These are phyloP conservation scores for Vitis hybrid DNA, from an alignment of 177 flowering plant genomes.

Conservation along the genomic window DNA sequence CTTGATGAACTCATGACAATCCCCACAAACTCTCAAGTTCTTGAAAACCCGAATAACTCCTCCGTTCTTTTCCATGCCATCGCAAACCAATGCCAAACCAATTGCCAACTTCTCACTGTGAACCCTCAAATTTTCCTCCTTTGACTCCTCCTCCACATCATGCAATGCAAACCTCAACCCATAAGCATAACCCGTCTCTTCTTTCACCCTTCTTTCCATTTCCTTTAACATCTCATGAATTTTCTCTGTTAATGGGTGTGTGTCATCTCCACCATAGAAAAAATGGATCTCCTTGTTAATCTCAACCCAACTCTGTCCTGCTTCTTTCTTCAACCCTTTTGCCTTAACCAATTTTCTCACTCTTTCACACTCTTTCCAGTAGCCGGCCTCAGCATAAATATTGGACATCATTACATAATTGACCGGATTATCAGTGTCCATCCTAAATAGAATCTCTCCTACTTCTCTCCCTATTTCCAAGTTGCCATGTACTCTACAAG, in stretches of 20 bases:
- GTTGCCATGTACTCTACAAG: constrained; percentile 69
- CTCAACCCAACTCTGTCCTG: constrained; percentile 79
- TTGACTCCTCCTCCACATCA: constrained; percentile 75
- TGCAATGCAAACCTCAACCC: constrained; percentile 49
- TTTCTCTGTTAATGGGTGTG: constrained; percentile 47
- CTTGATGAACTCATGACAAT: constrained; percentile 78
- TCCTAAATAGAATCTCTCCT: constrained; percentile 51
- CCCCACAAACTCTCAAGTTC: constrained; percentile 78
- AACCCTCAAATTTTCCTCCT: constrained; percentile 61
- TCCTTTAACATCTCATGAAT: constrained; percentile 46
- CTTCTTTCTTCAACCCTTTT: constrained; percentile 70
- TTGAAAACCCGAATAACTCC: constrained; percentile 58
- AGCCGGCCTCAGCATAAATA: constrained; percentile 60
- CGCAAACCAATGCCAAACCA: constrained; percentile 56
- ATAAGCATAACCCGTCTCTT: constrained; percentile 51
- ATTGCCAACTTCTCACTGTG: constrained; percentile 82
- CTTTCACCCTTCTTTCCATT: constrained; percentile 61
- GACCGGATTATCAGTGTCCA: constrained; percentile 60
- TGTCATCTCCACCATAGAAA: constrained; percentile 66
- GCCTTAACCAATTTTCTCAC: constrained; percentile 43
- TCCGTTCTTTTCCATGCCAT: constrained; percentile 30
- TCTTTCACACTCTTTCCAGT: constrained; percentile 58
- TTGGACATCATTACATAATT: constrained; percentile 82
- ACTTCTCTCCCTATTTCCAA: constrained; percentile 63
- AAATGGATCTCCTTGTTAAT: constrained; percentile 62